Percentiles rank a stretch among this genome's conserved stretches.
Conservation (phyloP, 768 basidiomycete species). For the Lentinula guzmanii region DNA sequence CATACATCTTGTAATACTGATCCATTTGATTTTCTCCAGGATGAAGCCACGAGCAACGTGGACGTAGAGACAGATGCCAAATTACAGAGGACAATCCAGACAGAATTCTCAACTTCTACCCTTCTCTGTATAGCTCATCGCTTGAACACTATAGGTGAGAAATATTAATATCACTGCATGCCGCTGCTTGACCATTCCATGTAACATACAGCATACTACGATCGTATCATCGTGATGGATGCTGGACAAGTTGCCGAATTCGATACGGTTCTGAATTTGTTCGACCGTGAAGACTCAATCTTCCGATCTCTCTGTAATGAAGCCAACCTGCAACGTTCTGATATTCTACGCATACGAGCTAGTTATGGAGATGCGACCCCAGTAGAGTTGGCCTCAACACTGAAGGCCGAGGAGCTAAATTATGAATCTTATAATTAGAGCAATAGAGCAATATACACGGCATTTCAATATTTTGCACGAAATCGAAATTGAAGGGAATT, state of each 20-base stretch:
- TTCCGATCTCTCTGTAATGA: slow-evolving; percentile 70
- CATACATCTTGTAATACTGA: not conserved
- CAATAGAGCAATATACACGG: too few species aligned
- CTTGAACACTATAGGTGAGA: slow-evolving; percentile 49
- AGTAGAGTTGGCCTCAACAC: not conserved
- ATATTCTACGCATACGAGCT: slow-evolving; percentile 50
- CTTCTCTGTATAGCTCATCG: slow-evolving; percentile 55
- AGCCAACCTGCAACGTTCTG: slow-evolving; percentile 51
- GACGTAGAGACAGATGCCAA: slow-evolving; percentile 60
- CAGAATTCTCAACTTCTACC: slow-evolving; percentile 50
- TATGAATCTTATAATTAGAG: not conserved
- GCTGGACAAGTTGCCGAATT: slow-evolving; percentile 64
- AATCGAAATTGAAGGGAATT: too few species aligned
- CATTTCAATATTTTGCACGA: too few species aligned
- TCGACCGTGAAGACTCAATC: slow-evolving; percentile 55
- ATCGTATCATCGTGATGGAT: slow-evolving; percentile 71
- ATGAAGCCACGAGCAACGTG: slow-evolving; percentile 59
- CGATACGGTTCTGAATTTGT: slow-evolving; percentile 66
- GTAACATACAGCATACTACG: slow-evolving; percentile 44
- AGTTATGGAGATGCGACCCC: not conserved
- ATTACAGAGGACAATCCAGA: slow-evolving; percentile 58
- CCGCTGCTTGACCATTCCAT: not conserved
- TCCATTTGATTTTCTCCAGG: slow-evolving; percentile 25
- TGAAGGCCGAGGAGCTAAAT: not conserved
- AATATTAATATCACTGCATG: not conserved